Evolutionary conservation across 331 rosid genomes (phyloP), one percentile per base, ranked within the genome.

Genomic region (Rhamnella rubrinervis): DNA sequence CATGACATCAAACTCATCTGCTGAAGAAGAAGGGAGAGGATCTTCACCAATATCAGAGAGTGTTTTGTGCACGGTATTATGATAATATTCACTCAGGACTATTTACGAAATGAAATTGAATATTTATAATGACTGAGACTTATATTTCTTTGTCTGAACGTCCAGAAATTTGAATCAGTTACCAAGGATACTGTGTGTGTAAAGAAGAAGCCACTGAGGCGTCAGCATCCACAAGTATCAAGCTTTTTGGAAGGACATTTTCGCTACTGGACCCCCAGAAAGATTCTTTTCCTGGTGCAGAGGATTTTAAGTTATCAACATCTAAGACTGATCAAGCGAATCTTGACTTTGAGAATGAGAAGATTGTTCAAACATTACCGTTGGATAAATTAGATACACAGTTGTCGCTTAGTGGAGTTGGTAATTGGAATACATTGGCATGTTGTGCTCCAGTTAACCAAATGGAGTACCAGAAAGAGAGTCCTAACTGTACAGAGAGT

Each of bases 161-260:
- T 71, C 6, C 88, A 93, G 97, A 87, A 87, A 78, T 70, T 63
- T n/a, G 87, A 82, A 79, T 63, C 72, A 26, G 80, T 71, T 60
- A 70, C 83, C 61, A 66, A 66, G 76, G 77, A 75, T 44, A 35
- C 77, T 56, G 65, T 68, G 61, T 62, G 35, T 71, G 26, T 44
- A 65, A 69, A 23, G 82, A 65, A 3, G 89, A 82, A 55, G 62
- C 76, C 14, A 46, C 64, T 56, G 60, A 49, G 4, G 39, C 18
- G 37, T 61, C 71, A 63, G 60, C 62, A 6, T 53, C 69, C 59
- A 41, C 74, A 16, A 83, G 87, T 66, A 85, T 93, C 49, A 93
- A 88, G 86, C 95, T 93, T 64, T 93, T 93, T 71, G 98, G 98
- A 63, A 87, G 84, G 76, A 91, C 86, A 35, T 85, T 93, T 61